Conservation (phyloP, 176 grass and related monocot genomes). For the Zizania latifolia region DNA sequence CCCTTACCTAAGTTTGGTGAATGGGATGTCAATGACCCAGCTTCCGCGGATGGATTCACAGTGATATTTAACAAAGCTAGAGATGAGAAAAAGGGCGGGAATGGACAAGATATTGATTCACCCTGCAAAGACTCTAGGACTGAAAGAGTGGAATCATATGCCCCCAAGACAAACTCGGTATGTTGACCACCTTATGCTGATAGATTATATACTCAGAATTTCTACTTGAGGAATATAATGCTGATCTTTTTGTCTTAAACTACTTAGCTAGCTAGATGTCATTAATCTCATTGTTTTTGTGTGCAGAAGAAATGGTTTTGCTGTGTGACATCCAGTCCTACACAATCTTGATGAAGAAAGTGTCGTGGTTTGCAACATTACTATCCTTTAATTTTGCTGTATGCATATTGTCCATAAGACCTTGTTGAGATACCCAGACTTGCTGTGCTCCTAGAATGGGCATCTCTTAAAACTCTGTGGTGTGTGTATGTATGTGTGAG, state of each 20-base stretch:
- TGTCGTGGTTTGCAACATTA: conserved; percentile 1
- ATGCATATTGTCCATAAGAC: conserved; percentile 57
- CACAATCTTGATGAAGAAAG: conserved; percentile 51
- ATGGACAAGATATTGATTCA: conserved; percentile 58
- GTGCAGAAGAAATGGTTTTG: conserved; percentile 92
- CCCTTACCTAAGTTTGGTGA: no score
- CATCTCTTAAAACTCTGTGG: conserved; percentile 39
- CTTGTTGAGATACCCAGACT: conserved; percentile 46
- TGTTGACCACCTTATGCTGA: no score
- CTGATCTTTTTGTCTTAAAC: not conserved
- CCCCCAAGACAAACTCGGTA: conserved; percentile 51
- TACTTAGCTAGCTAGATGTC: not conserved
- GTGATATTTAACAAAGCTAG: conserved; percentile 98
- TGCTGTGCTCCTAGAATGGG: conserved; percentile 2
- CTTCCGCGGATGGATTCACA: no score
- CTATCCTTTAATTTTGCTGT: conserved; percentile 51
- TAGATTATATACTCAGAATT: not conserved
- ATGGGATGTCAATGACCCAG: no score
- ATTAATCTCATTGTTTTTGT: not conserved
- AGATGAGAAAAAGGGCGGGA: conserved; percentile 73
- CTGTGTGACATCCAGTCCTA: conserved; percentile 69
- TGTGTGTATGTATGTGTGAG: conserved; percentile 44
- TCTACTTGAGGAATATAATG: not conserved
- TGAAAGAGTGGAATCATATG: conserved; percentile 34
- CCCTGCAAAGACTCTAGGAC: conserved; percentile 54